Conservation (phyloP, 2,329 filamentous ascomycete genomes). For the Aspergillus sp. region DNA sequence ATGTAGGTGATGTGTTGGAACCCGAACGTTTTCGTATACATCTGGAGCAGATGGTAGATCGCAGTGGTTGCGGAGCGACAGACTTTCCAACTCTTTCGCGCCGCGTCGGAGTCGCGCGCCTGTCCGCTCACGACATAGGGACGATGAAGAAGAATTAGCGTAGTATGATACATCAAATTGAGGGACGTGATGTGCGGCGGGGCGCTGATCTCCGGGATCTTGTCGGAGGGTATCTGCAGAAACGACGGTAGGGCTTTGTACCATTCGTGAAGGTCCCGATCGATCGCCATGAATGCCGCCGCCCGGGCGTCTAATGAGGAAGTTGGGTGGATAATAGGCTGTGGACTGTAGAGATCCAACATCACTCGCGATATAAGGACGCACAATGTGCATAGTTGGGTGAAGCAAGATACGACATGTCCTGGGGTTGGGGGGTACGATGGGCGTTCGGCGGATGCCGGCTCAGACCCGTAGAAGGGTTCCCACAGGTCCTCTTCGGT, state of each 20-base stretch:
- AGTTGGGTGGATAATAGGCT: neutral
- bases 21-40: neutral
- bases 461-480: conserved; percentile 27
- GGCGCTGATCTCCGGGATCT: conserved; percentile 12
- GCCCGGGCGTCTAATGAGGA: no score
- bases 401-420: conserved; percentile 28
- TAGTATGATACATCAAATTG: conserved; percentile 49
- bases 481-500: conserved; percentile 25
- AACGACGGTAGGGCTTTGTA: conserved; percentile 42
- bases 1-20: neutral
- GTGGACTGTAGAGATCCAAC: neutral
- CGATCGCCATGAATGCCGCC: no score
- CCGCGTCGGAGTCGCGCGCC: neutral
- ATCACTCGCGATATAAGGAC: neutral
- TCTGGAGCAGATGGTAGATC: neutral
- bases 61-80: neutral
- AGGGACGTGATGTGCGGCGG: conserved; percentile 28
- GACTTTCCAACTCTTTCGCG: neutral
- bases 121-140: conserved; percentile 23
- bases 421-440: conserved; percentile 17
- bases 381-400: conserved; percentile 31
- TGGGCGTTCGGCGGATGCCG: conserved; percentile 9
- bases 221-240: conserved; percentile 37
- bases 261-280: neutral
- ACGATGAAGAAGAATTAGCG: conserved; percentile 52